phyloP scores from a whole-genome alignment of 2,329 filamentous ascomycete genomes.

The Ceratocystiopsis minuta region DNA sequence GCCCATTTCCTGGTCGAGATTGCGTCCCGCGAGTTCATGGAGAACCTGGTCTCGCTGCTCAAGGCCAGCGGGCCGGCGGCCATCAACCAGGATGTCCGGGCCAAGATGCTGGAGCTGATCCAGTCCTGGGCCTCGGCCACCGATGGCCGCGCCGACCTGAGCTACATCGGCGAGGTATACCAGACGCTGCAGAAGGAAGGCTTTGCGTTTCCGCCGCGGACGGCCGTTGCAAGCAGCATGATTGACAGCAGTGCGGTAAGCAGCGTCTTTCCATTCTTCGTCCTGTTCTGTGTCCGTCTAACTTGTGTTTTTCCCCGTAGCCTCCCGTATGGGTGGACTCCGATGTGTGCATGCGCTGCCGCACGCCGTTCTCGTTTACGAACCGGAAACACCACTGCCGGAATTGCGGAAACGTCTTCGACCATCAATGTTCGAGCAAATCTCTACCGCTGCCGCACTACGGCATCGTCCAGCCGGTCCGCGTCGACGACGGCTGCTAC shows the following conservation, averaged over 20 bases:
- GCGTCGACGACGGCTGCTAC: conserved; percentile 93
- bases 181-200: conserved; percentile 65
- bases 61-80: conserved; percentile 59
- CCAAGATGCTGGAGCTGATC: conserved; percentile 82
- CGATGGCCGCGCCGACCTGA: conserved; percentile 64
- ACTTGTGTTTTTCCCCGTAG: conserved; percentile 24
- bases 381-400: conserved; percentile 97
- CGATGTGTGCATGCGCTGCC: conserved; percentile 95
- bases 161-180: conserved; percentile 82
- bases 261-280: not conserved
- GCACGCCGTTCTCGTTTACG: conserved; percentile 89
- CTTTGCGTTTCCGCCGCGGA: conserved; percentile 73
- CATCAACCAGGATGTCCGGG: conserved; percentile 69
- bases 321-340: conserved; percentile 96
- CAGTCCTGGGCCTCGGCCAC: conserved; percentile 86
- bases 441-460: conserved; percentile 75
- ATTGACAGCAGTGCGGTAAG: conserved; percentile 81
- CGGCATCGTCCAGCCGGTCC: conserved; percentile 76
- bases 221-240: conserved; percentile 87
- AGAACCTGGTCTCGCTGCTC: conserved; percentile 80
- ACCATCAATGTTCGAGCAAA: conserved; percentile 86
- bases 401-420: conserved; percentile 96
- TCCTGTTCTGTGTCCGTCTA: not conserved
- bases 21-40: conserved; percentile 94
- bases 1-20: conserved; percentile 90